phyloP scores from a whole-genome alignment of 2,329 filamentous ascomycete genomes.

The Laburnicola sp. region DNA sequence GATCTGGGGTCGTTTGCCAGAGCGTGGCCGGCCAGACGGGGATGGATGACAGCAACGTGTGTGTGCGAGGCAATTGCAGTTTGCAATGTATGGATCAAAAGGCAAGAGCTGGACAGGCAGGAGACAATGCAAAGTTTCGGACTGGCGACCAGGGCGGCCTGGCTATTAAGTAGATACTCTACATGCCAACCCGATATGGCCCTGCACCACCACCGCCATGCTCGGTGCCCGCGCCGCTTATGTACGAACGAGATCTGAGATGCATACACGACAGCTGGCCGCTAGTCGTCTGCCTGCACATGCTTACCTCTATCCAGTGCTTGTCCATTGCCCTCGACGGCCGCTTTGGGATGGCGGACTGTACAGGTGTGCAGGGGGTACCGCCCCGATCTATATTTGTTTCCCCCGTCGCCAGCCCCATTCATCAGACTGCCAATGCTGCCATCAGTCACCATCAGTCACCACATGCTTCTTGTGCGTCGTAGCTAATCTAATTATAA shows the following conservation, averaged over 20 bases:
- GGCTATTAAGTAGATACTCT: too few relatives aligned
- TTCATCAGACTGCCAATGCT: not conserved
- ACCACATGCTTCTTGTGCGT: not conserved
- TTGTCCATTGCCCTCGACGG: not conserved
- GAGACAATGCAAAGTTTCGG: too few relatives aligned
- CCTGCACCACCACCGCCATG: too few relatives aligned
- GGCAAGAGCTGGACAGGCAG: not conserved
- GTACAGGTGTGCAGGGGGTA: not conserved
- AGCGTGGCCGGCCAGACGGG: conserved; percentile 4
- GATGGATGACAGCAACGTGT: not conserved
- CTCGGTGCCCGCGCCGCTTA: too few relatives aligned
- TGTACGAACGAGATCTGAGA: too few relatives aligned
- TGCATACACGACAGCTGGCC: too few relatives aligned
- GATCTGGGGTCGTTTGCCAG: conserved; percentile 22
- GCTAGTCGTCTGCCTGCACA: too few relatives aligned
- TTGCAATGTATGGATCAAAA: not conserved
- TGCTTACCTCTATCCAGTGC: too few relatives aligned
- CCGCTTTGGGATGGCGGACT: not conserved
- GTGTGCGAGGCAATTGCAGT: not conserved
- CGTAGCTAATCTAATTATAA: not conserved
- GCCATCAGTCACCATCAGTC: not conserved
- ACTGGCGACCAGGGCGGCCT: too few relatives aligned
- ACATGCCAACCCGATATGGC: too few relatives aligned
- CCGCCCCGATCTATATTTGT: not conserved
- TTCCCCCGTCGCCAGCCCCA: not conserved